These are phyloP conservation scores for Adansonia madagascariensis DNA, from an alignment of 441 rosid genomes.

Conservation along the genomic window DNA sequence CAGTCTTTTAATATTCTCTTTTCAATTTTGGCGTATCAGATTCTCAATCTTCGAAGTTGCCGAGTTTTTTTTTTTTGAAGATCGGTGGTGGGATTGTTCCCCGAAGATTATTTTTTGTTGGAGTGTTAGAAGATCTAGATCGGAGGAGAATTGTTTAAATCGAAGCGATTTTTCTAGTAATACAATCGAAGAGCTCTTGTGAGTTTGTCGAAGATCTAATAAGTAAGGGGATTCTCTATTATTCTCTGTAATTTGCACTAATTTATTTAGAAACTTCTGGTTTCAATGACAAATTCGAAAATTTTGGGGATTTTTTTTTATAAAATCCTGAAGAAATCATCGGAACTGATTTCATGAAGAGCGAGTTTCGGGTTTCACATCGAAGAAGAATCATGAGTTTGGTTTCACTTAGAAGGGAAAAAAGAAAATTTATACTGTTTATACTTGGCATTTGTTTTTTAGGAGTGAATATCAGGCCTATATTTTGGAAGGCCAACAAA, in stretches of 20 bases:
- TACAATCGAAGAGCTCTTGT: constrained; percentile 8
- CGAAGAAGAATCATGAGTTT: constrained; percentile 24
- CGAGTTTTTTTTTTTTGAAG: constrained; percentile 16
- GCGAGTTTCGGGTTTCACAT: not conserved
- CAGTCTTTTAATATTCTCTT: not conserved
- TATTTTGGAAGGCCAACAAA: constrained; percentile 23
- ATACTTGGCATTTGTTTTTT: constrained; percentile 7
- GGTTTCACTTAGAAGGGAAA: constrained; percentile 26
- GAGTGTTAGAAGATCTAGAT: constrained; percentile 14
- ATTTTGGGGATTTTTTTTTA: not conserved
- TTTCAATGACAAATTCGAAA: not conserved
- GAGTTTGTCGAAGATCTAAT: constrained; percentile 15
- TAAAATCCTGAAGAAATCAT: not conserved
- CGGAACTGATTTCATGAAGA: constrained; percentile 6
- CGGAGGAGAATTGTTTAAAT: not conserved
- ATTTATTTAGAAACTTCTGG: constrained; percentile 18
- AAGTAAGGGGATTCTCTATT: not conserved
- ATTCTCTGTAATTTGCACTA: not conserved
- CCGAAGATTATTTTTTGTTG: constrained; percentile 15
- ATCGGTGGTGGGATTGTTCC: constrained; percentile 2
- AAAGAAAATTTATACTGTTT: constrained; percentile 33
- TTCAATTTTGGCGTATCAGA: not conserved
- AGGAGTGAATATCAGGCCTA: constrained; percentile 43
- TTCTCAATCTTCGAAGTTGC: constrained; percentile 1
- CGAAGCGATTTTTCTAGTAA: not conserved